Conservation (phyloP, 1,284 basidiomycete genomes). For the Leccinum griseonigrum region DNA sequence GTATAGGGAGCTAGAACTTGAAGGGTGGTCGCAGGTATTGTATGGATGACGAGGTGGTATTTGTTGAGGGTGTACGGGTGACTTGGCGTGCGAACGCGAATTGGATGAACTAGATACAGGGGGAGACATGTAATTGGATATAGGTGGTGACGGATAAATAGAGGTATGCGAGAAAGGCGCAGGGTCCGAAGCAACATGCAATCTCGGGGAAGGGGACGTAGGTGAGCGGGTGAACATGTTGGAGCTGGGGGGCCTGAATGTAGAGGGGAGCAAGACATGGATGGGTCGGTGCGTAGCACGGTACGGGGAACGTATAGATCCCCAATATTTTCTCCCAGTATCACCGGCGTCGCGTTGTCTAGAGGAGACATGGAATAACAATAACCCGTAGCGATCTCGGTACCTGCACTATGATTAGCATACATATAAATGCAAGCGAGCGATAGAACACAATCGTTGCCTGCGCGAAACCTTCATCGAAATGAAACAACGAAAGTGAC, state of each 20-base stretch:
- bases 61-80: slow-evolving; percentile 36
- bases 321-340: slow-evolving; percentile 23
- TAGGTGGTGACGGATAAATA: slow-evolving; percentile 33
- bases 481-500: slow-evolving; percentile 1
- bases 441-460: slow-evolving; percentile 1
- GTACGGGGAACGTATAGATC: slow-evolving; percentile 24
- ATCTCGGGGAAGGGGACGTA: slow-evolving; percentile 31
- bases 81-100: slow-evolving; percentile 34
- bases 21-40: slow-evolving; percentile 46
- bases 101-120: slow-evolving; percentile 32
- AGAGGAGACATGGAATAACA: slow-evolving; percentile 33
- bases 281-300: slow-evolving; percentile 18
- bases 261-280: slow-evolving; percentile 9
- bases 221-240: slow-evolving; percentile 25
- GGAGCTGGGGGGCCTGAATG: slow-evolving; percentile 5
- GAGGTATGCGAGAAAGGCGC: slow-evolving; percentile 29
- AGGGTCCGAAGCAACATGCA: slow-evolving; percentile 26
- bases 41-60: slow-evolving; percentile 22
- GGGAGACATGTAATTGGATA: slow-evolving; percentile 24
- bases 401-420: slow-evolving; percentile 29
- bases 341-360: slow-evolving; percentile 30
- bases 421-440: slow-evolving; percentile 13
- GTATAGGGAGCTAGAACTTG: slow-evolving; percentile 51
- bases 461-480: slow-evolving; percentile 10
- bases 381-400: slow-evolving; percentile 22